phyloP scores from a whole-genome alignment of 805 yeast genomes.

The Kuraishia molischiana region DNA sequence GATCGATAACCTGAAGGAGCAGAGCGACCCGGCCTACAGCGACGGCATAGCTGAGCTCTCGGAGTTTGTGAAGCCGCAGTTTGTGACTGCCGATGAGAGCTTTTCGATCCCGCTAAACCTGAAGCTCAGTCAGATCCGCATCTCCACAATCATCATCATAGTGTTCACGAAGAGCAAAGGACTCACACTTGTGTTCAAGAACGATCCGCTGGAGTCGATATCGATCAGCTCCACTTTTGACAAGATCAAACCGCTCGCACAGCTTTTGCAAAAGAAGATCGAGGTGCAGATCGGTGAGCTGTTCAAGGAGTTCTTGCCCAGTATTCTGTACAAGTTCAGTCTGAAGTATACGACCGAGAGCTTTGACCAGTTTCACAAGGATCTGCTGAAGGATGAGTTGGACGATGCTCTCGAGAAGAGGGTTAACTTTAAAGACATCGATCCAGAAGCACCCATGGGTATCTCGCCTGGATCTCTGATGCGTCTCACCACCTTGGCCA shows the following conservation, averaged over 20 bases:
- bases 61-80: constrained; percentile 55
- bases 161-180: constrained; percentile 80
- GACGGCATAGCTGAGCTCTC: constrained; percentile 21
- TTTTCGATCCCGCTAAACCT: constrained; percentile 74
- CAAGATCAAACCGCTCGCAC: constrained; percentile 74
- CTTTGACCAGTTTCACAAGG: constrained; percentile 25
- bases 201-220: constrained; percentile 80
- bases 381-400: constrained; percentile 20
- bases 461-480: constrained; percentile 59
- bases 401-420: constrained; percentile 23
- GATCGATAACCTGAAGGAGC: constrained; percentile 15
- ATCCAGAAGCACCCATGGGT: constrained; percentile 45
- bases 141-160: constrained; percentile 75
- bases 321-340: constrained; percentile 66
- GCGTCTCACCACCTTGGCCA: constrained; percentile 55
- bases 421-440: constrained; percentile 35
- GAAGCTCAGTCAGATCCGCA: constrained; percentile 58
- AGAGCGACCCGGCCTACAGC: constrained; percentile 16
- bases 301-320: constrained; percentile 78
- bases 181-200: constrained; percentile 75
- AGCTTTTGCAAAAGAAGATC: constrained; percentile 71
- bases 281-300: constrained; percentile 72
- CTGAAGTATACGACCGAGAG: constrained; percentile 46
- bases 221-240: constrained; percentile 84
- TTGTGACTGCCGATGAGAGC: constrained; percentile 54